Evolutionary conservation across 2,329 filamentous ascomycete genomes (phyloP), one percentile per base, ranked within the genome.

Genomic region (Fusarium palustre): DNA sequence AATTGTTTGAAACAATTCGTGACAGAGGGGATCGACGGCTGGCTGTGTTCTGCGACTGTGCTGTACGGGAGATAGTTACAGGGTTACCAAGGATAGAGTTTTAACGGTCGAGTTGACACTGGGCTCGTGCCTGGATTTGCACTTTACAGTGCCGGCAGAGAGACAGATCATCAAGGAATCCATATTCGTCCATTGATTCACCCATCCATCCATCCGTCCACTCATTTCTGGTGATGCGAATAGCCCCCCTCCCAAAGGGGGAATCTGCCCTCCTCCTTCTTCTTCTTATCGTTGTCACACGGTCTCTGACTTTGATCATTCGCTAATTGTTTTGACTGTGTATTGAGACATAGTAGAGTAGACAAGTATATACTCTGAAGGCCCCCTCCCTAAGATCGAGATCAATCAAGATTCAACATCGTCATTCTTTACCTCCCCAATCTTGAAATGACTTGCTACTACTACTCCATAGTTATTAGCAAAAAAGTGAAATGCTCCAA

Each of bases 401-500:
- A 64, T 55, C 18, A 50, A 16, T 45, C 60, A 59, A 41, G 57
- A 33, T 30, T 39, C 41, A 55, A 31, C 30, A 64, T 53, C 53
- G 60, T 65, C 62, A 65, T 65, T 65, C 42, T 53, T 20, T 43
- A 25, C 20, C 31, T 39, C 56, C 33, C 45, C n/a, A 39, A 39
- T 48, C 34, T 57, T 55, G 41, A 55, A 46, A 39, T 64, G 47
- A 30, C 28, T 11, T 30, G 28, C 28, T 30, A 30, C 28, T 30
- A 30, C 25, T 28, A n/a, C n/a, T n/a, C n/a, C n/a, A n/a, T n/a
- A 30, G 28, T 30, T 30, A 30, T 25, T 59, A 22, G 20, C 61
- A 63, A 69, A 59, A 68, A 60, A 55, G 52, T 53, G 52, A 66
- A 59, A 59, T 66, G 68, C 69, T 64, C 64, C 64, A 71, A 70